Evolutionary conservation across 164 flowering plant species (phyloP), one percentile per base, ranked within the genome.

Genomic region (Nelumbo lutea): DNA sequence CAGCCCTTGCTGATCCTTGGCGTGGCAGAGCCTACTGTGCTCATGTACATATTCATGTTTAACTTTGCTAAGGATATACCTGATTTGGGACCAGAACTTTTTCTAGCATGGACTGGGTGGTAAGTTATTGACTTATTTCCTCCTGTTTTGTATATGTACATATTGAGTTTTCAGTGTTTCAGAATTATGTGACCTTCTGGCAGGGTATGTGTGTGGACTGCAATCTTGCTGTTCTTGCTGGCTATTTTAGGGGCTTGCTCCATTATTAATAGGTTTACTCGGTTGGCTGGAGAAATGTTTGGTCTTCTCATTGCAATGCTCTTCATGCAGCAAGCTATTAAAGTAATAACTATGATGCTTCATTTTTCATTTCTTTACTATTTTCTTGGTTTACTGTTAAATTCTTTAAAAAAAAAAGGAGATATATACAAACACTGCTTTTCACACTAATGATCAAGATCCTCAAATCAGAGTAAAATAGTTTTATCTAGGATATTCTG

Each of bases 11-110:
- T 96, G 73, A 91, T 96, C 59, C 78, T 96, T 43, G 99, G 99
- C 65, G 99, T 96, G 67, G 98, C 99, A 9, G 99, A 96, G 81
- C 99, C 99, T 1, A 96, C 99, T 46, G 99, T 96, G 14, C 85
- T 96, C 27, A 96, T 96, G 99, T 96, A 93, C 80, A 90, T 97
- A 0, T 92, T 95, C 84, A 87, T 96, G 99, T 96, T 88, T 71
- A 80, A 84, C 77, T 96, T 96, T 74, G 97, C 90, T 9, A 92
- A 90, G 79, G 89, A 84, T 65, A 79, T 90, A 73, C 69, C 90
- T 1, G 97, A 95, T 42, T 78, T 95, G 84, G 99, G 99, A 13
- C 86, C 82, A 61, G 74, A 87, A 45, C 77, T 92, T 69, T 95
- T 95, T 71, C 82, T 95, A 47, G 92, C 99, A 43, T 96, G 99